Conservation (phyloP, 345 rosid species). For the Ceriops tagal region DNA sequence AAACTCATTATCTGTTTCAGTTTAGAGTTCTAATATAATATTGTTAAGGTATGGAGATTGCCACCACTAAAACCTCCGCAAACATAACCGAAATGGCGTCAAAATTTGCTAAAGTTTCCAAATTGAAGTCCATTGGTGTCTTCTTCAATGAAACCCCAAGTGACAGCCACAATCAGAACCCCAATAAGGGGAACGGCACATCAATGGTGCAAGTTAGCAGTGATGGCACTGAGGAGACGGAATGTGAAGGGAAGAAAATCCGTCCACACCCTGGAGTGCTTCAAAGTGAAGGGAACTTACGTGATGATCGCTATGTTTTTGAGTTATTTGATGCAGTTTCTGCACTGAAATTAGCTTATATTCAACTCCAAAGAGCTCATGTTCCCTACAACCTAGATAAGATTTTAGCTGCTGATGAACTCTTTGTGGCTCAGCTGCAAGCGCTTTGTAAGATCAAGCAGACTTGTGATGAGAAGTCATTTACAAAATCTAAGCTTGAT, state of each 20-base stretch:
- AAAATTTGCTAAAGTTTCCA: constrained; percentile 54
- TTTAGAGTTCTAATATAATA: constrained; percentile 1
- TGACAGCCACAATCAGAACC: constrained; percentile 14
- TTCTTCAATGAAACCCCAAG: constrained; percentile 34
- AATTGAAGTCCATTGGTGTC: constrained; percentile 56
- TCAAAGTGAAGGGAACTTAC: constrained; percentile 14
- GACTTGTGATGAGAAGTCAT: constrained; percentile 27
- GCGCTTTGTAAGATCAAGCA: constrained; percentile 38
- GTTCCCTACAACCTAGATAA: constrained; percentile 52
- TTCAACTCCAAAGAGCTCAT: constrained; percentile 59
- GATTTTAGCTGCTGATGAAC: constrained; percentile 51
- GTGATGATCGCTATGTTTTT: constrained; percentile 23
- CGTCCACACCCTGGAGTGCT: constrained; percentile 27
- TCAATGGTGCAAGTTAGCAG: constrained; percentile 26
- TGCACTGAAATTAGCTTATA: constrained; percentile 43
- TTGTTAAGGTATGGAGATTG: constrained; percentile 39
- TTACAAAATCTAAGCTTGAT: constrained; percentile 19
- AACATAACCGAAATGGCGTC: constrained; percentile 50
- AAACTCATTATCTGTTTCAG: not conserved
- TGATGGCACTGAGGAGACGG: not conserved
- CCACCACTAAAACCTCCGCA: constrained; percentile 35
- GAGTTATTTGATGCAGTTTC: constrained; percentile 51
- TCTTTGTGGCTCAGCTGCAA: constrained; percentile 47
- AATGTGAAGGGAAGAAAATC: constrained; percentile 24
- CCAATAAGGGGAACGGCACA: not conserved